Evolutionary conservation across 495 filamentous ascomycete genomes (phyloP), one percentile per base, ranked within the genome.

Genomic region (Astrothelium macrocarpum): DNA sequence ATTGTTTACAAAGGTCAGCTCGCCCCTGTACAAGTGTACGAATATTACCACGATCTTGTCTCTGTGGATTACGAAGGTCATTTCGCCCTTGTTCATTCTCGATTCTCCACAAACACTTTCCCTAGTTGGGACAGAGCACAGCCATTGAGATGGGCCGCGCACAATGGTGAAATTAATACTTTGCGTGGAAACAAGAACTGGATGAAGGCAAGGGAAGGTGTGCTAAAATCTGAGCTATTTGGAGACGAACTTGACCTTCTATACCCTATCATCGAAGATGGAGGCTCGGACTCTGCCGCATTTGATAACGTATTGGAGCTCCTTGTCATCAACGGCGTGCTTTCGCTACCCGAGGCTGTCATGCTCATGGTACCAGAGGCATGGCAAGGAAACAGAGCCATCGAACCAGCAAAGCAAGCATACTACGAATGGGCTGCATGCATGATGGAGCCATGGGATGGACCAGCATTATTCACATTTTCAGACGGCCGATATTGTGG

Each of bases 401-500:
- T 97, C 87, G 91, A 97, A 69, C 91, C 94, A 26, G 87, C 88
- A 74, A 99, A 97, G 78, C 90, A 93, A 32, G 93, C 94, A 43
- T 99, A 97, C 78, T 99, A 99, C 77, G 94, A 99, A 75, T 99
- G 94, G 94, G 94, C 94, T 65, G 93, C 91, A 53, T 99, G 94
- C 77, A 88, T 96, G 81, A 99, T 99, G 94, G 94, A 99, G 78
- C 93, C 94, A 31, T 99, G 94, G 94, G 94, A 99, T 76, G 94
- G 94, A 10, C 94, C 94, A 18, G 94, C 94, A 64, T 83, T 99
- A 28, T 99, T 99, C 80, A 97, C 93, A 1, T 99, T 99, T 76
- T 89, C 95, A 31, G 94, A 99, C 76, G 94, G 94, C 60, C 85
- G 94, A 65, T 99, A 95, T 79, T 99, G 94, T 70, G 94, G 94